Evolutionary conservation across 2,329 filamentous ascomycete species (phyloP), one percentile per base, ranked within the genome.

Genomic region (Venturia asperata): DNA sequence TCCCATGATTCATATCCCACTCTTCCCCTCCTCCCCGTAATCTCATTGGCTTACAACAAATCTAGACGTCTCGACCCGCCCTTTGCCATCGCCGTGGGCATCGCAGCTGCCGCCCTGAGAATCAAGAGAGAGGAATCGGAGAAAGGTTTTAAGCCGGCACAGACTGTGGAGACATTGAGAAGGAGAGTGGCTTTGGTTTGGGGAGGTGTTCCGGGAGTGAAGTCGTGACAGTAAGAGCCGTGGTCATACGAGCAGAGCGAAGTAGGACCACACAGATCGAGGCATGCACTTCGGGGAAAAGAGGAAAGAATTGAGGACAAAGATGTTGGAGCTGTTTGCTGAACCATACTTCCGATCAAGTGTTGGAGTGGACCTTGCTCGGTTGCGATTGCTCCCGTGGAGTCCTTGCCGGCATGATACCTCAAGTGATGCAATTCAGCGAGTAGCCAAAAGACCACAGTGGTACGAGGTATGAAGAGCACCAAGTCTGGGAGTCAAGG

Each of bases 71-170:
- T 81, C 64, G 80, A 82, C 66, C 80, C 80, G 45, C 65, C 81
- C 64, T 82, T 82, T 71, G 79, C 80, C 41, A 69, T 81, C 63
- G 74, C 74, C n/a, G 78, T 81, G 64, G 80, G 80, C 62, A 68
- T 77, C 63, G 73, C 75, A 0, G 80, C 80, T 9, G 79, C 79
- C 17, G 70, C 68, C 0, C 70, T 76, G 15, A 71, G 75, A 30
- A 74, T 77, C 66, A 73, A 76, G 60, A 75, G 80, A 19, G 80
- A 82, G 67, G 79, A 82, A 68, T 78, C 77, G 65, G 79, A 78
- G 67, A 66, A 66, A 24, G 64, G 74, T 27, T 69, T 69, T 49
- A 73, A 68, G 11, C 71, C 70, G 42, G 49, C 70, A 65, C 66
- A 75, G 64, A 73, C 68, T 4, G 66, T 74, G 6, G 73, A 72